Evolutionary conservation across 768 basidiomycete genomes (phyloP), one percentile per base, ranked within the genome.

Genomic region (Leccinum rimulosum): DNA sequence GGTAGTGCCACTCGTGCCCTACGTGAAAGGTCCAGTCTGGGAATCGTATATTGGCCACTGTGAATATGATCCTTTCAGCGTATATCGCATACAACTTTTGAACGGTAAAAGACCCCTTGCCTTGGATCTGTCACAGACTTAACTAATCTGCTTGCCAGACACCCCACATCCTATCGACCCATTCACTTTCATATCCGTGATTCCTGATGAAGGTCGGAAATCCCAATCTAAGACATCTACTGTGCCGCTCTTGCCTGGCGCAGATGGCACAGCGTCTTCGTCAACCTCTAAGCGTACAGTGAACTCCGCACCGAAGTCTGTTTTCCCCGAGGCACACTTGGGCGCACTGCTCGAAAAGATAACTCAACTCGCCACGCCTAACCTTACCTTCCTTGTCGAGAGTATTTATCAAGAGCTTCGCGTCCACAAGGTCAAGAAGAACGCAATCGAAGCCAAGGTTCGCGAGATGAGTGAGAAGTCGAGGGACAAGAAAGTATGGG

Each of bases 1-100:
- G 15, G 86, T 93, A 28, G 78, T 88, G 4, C 90, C 88, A 3
- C 80, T 98, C 14, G 82, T 93, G 4, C 88, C 93, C 15, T 92
- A 88, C 64, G 78, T 80, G 19, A 93, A 87, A 70, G 95, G 95
- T 3, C 93, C 95, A 30, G 81, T 81, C 58, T 95, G 88, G 86
- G 94, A 96, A 71, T 72, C 77, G 1, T 71, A 70, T 11, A 77
- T 95, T 59, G 89, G 90, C 3, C 74, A 80, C 19, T 87, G 87
- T 67, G 79, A 82, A 47, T 84, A 86, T 60, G 85, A 87, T 49
- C 82, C 87, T 6, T 88, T 96, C 71, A 83, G 83, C 30, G 75
- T 80, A 27, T 95, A 93, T 67, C 80, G 83, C 50, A 87, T 96
- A 62, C 89, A 89, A 64, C 73, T 95, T 10, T 81, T 98, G 68